phyloP scores from a whole-genome alignment of 345 rosid species.

The Viola odorata region DNA sequence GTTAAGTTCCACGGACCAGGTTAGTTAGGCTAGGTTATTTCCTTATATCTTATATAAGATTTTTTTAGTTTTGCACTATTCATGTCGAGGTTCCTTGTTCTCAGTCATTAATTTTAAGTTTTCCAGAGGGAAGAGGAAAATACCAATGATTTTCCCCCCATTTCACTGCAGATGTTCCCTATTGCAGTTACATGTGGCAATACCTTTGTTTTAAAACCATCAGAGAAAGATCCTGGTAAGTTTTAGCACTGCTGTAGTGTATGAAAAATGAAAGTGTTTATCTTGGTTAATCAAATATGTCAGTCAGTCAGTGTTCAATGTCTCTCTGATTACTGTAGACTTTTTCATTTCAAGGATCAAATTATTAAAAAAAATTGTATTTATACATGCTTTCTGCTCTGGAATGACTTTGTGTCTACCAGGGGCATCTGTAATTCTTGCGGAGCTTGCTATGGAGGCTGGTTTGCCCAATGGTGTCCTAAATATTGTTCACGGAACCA shows the following conservation, averaged over 20 bases:
- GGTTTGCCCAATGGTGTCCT: constrained; percentile 91
- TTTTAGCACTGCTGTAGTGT: neutral
- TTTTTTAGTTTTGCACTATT: neutral
- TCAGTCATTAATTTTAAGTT: neutral
- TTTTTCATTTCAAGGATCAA: no score
- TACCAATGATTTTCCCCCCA: constrained; percentile 9
- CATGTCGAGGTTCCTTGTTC: neutral
- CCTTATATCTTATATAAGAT: neutral
- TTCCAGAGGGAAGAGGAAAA: neutral
- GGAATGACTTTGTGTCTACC: constrained; percentile 13
- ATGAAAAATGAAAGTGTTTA: neutral
- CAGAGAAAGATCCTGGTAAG: constrained; percentile 96
- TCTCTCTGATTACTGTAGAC: no score
- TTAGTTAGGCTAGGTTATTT: neutral
- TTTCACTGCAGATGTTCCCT: constrained; percentile 82
- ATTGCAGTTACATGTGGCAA: constrained; percentile 92
- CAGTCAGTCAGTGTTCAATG: no score
- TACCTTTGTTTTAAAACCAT: constrained; percentile 88
- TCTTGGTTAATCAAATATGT: no score
- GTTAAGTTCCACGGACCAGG: constrained; percentile 4
- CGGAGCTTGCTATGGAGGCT: constrained; percentile 93
- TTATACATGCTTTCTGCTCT: neutral
- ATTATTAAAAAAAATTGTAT: no score
- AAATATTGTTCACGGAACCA: constrained; percentile 86
- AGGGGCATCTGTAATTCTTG: constrained; percentile 93